Conservation (phyloP, 2,329 filamentous ascomycete species). For the Ceratocystis papillata region DNA sequence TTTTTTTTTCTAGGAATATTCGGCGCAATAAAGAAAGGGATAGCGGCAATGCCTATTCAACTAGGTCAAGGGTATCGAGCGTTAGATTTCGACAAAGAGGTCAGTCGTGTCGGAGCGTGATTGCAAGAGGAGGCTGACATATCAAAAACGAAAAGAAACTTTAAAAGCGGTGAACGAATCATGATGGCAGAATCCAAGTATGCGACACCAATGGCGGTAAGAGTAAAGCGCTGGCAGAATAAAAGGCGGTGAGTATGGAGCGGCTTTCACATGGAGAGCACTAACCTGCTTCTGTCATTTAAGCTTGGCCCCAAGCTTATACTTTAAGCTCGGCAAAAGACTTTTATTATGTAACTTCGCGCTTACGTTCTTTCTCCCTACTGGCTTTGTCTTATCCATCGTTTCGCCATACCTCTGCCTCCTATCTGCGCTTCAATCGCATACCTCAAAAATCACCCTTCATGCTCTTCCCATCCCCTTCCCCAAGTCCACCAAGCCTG, state of each 20-base stretch:
- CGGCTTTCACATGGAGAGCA: background rate
- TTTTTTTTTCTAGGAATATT: background rate
- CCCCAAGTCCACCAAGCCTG: no score
- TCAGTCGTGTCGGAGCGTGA: background rate
- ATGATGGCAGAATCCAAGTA: background rate
- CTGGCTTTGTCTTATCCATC: background rate
- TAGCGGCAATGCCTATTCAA: no score
- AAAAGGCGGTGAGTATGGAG: background rate
- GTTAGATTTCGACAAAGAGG: background rate
- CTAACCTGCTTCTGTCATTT: background rate
- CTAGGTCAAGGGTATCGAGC: background rate
- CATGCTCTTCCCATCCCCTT: no score
- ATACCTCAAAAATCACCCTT: no score
- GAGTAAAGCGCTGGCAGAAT: background rate
- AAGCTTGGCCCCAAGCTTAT: background rate
- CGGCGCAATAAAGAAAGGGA: no score
- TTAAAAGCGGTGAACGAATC: conserved; percentile 1
- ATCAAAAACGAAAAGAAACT: conserved; percentile 5
- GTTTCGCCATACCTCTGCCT: background rate
- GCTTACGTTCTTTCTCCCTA: no score
- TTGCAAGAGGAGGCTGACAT: background rate
- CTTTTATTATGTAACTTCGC: no score
- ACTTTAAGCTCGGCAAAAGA: background rate
- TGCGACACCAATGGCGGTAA: background rate
- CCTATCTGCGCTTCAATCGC: background rate